Conservation (phyloP, 202 grass and related monocot species). For the Carex arenaria region DNA sequence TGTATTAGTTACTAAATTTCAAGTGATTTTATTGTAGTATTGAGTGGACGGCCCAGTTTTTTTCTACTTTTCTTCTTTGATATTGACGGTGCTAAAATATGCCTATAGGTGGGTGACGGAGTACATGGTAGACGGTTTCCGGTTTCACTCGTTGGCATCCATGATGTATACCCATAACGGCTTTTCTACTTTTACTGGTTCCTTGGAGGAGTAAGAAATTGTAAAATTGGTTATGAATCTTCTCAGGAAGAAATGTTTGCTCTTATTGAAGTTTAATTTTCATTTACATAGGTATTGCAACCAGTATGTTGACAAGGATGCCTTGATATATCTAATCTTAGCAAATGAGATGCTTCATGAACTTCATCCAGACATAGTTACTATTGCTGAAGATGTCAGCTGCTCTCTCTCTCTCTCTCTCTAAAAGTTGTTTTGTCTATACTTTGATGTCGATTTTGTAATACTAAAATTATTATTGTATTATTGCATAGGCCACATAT, state of each 20-base stretch:
- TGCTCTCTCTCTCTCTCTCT: background rate
- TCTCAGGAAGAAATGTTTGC: conserved; percentile 8
- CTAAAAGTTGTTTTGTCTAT: background rate
- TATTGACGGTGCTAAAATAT: conserved; percentile 30
- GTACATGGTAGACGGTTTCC: conserved; percentile 88
- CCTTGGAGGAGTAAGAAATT: conserved; percentile 80
- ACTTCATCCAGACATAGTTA: conserved; percentile 93
- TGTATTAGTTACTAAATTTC: background rate
- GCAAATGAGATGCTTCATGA: conserved; percentile 98
- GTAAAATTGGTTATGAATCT: conserved; percentile 5
- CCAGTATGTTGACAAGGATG: conserved; percentile 87
- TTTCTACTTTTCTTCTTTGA: conserved; percentile 13
- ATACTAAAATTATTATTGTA: conserved; percentile 5
- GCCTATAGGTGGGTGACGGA: conserved; percentile 81
- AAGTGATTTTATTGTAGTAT: background rate
- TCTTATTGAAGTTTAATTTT: conserved; percentile 25
- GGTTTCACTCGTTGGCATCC: conserved; percentile 85
- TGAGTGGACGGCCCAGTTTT: background rate
- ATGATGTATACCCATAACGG: conserved; percentile 99
- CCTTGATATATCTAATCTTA: conserved; percentile 81
- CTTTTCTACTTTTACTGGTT: conserved; percentile 86
- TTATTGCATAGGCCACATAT: conserved; percentile 62
- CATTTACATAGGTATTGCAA: conserved; percentile 64
- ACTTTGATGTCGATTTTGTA: background rate
- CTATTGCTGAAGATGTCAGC: conserved; percentile 95